A percentile compares a stretch with the other conserved stretches of the same genome.
phyloP scores from a whole-genome alignment of 139 green algal species.

The Picochlorum sp. region DNA sequence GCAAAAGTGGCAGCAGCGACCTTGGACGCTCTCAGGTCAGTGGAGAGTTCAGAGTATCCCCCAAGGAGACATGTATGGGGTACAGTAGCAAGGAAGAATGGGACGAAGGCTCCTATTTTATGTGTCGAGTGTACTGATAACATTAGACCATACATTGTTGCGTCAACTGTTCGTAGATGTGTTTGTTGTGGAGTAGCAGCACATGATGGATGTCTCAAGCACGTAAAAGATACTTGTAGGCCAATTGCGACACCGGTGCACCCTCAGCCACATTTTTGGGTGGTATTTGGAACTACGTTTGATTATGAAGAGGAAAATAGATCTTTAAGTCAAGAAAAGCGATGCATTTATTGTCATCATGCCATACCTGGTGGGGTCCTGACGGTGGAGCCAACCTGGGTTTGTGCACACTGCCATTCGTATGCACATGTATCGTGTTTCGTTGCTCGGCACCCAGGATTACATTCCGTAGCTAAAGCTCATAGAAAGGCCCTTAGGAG shows the following conservation, averaged over 20 bases:
- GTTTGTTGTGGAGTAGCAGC: conserved; percentile 45
- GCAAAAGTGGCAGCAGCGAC: conserved; percentile 4
- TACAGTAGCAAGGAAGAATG: neutral
- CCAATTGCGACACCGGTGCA: conserved; percentile 26
- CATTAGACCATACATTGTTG: conserved; percentile 5
- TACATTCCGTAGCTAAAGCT: neutral
- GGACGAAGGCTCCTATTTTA: conserved; percentile 20
- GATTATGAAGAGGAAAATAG: neutral
- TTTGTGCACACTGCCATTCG: conserved; percentile 51
- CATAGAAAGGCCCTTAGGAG: neutral
- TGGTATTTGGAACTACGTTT: conserved; percentile 10
- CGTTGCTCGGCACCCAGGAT: conserved; percentile 18
- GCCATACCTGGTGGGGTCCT: conserved; percentile 41
- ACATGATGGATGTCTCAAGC: conserved; percentile 43
- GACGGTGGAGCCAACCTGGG: conserved; percentile 57
- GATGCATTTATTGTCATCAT: conserved; percentile 47
- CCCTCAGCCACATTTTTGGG: conserved; percentile 19
- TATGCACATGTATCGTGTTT: conserved; percentile 58
- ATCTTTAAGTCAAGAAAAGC: neutral
- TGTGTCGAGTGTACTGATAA: conserved; percentile 27
- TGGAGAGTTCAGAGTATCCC: neutral
- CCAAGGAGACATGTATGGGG: neutral
- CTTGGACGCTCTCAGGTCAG: neutral
- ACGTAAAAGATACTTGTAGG: conserved; percentile 15
- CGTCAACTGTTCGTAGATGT: conserved; percentile 34